Base-by-base conservation (phyloP, 768 basidiomycete species). In the Leucocoprinus birnbaumii region DNA sequence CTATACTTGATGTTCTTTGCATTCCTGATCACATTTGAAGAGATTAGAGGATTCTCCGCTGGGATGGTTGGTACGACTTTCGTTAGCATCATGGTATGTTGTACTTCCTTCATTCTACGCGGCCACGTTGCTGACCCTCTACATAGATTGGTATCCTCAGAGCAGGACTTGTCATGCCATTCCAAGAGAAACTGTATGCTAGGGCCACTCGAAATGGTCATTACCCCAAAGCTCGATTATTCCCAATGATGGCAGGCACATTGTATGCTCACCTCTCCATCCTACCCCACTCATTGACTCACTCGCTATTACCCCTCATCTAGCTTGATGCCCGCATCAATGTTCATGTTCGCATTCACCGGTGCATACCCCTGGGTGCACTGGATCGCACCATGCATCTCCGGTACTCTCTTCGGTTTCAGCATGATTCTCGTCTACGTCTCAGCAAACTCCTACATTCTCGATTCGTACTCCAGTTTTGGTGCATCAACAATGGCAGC, bases 401-500 rank as follows among this genome's bases (percentile, higher is more conserved):
- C 72, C 7, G 72, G 73, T 18, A 63, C 63, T 37, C 51, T 75
- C 37, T 73, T 76, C 53, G 75, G 76, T 11, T 68, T 73, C 48
- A 69, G 71, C 41, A 71, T 77, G 70, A 72, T 73, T 59, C 61
- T 75, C 50, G 56, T 77, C 57, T 78, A 76, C 65, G 66, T 76
- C 60, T 69, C 73, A 40, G 73, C 72, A 16, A 73, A 76, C 61
- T 74, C 73, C 1, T 77, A 76, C 64, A 75, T 76, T 66, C 68
- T 77, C 58, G 76, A 76, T 63, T 70, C 69, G 16, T 74, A 73
- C 65, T 68, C 66, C 58, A 59, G 60, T 44, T 76, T 68, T 59
- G 76, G 76, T 10, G 77, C 79, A 0, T 73, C 71, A 16, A 77
- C 77, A 5, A 70, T 78, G 55, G 73, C 76, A 1, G 77, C 76